Percentiles rank a stretch among this genome's conserved stretches.
Conservation (phyloP, 805 yeast genomes). For the Lachancea sp. region DNA sequence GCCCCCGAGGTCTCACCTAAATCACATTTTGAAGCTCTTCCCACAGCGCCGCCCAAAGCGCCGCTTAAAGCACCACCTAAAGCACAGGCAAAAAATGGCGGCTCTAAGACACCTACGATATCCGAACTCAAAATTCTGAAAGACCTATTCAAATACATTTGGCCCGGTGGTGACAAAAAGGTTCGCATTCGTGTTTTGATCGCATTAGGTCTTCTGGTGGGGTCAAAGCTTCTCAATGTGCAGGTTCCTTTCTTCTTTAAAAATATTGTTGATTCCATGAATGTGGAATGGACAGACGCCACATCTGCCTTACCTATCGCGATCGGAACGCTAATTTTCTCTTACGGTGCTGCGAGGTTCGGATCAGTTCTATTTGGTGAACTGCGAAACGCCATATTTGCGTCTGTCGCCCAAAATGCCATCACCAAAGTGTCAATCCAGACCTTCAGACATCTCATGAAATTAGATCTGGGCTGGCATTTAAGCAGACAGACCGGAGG, state of each 20-base stretch:
- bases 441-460: conserved; percentile 77
- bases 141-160: conserved; percentile 61
- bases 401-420: conserved; percentile 91
- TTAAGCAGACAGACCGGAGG: conserved; percentile 93
- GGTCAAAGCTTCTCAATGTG: conserved; percentile 80
- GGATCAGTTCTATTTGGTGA: conserved; percentile 95
- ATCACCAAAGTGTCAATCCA: conserved; percentile 83
- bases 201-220: conserved; percentile 67
- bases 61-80: too few relatives aligned
- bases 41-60: too few relatives aligned
- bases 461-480: conserved; percentile 85
- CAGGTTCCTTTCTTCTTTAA: conserved; percentile 96
- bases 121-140: conserved; percentile 48
- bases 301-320: conserved; percentile 50
- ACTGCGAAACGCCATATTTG: conserved; percentile 89
- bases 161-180: conserved; percentile 70
- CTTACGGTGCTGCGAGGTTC: conserved; percentile 90
- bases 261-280: conserved; percentile 84
- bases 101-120: conserved; percentile 26
- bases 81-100: not conserved
- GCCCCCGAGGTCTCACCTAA: not conserved
- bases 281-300: conserved; percentile 70
- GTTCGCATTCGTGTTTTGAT: conserved; percentile 67
- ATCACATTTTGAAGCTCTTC: too few relatives aligned
- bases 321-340: conserved; percentile 63